phyloP scores from a whole-genome alignment of 1,284 basidiomycete species.

The Trichosporon sp. region DNA sequence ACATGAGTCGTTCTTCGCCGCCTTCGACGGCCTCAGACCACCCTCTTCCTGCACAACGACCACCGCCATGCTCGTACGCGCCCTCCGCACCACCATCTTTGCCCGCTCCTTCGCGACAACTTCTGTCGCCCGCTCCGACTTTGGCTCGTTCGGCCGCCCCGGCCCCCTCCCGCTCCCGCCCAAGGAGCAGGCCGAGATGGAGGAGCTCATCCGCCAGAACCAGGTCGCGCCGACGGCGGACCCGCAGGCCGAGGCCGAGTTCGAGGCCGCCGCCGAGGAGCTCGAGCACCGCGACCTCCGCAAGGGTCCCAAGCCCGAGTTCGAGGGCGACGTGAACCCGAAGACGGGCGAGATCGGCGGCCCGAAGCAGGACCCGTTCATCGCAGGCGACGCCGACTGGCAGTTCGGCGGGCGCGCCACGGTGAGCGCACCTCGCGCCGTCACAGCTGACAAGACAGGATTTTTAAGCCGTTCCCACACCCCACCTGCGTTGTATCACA shows the following conservation, averaged over 20 bases:
- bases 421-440: slow-evolving; percentile 29
- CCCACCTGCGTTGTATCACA: background rate
- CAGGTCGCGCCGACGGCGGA: slow-evolving; percentile 24
- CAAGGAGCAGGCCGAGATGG: slow-evolving; percentile 50
- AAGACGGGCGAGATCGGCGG: slow-evolving; percentile 57
- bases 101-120: background rate
- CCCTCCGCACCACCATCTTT: background rate
- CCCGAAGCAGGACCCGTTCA: slow-evolving; percentile 57
- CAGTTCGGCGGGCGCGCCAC: slow-evolving; percentile 50
- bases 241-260: slow-evolving; percentile 10
- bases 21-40: background rate
- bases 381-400: slow-evolving; percentile 46
- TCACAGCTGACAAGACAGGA: slow-evolving; percentile 6
- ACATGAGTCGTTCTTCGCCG: background rate
- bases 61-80: background rate
- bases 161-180: slow-evolving; percentile 46
- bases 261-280: slow-evolving; percentile 36
- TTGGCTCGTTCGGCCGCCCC: slow-evolving; percentile 32
- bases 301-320: slow-evolving; percentile 52
- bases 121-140: background rate
- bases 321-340: slow-evolving; percentile 56
- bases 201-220: slow-evolving; percentile 42
- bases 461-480: background rate
- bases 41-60: background rate
- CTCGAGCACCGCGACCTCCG: slow-evolving; percentile 54